phyloP scores from a whole-genome alignment of 2,329 filamentous ascomycete species.

The Colletotrichum sp. region DNA sequence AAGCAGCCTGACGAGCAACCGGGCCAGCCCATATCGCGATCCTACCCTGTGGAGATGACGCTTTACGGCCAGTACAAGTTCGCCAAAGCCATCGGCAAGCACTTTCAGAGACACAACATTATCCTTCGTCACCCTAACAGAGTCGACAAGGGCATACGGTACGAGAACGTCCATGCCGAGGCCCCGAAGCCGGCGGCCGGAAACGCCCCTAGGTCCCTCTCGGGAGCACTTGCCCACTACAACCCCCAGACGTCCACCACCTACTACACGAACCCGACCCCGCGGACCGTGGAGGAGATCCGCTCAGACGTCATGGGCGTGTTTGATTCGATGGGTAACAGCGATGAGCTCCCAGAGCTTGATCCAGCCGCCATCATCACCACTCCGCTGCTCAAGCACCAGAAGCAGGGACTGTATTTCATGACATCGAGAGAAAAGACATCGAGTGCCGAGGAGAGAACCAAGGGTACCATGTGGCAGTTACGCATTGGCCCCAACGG shows the following conservation, averaged over 20 bases:
- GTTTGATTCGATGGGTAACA: constrained; percentile 82
- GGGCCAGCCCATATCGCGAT: constrained; percentile 65
- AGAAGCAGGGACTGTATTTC: constrained; percentile 89
- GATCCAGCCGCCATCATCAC: constrained; percentile 67
- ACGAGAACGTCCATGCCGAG: constrained; percentile 78
- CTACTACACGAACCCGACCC: constrained; percentile 33
- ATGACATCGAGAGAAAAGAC: constrained; percentile 78
- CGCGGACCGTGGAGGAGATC: constrained; percentile 83
- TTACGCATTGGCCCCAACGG: constrained; percentile 55
- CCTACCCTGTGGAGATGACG: constrained; percentile 72
- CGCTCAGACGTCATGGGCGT: constrained; percentile 83
- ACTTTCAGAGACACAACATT: constrained; percentile 69
- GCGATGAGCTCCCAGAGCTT: constrained; percentile 76
- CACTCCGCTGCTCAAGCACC: constrained; percentile 79
- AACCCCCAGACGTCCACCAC: constrained; percentile 12
- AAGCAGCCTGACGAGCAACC: constrained; percentile 68
- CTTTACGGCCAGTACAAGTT: constrained; percentile 78
- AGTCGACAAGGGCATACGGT: constrained; percentile 70
- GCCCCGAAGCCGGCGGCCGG: constrained; percentile 41
- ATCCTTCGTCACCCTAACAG: constrained; percentile 58
- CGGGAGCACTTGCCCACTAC: constrained; percentile 13
- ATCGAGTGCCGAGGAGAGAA: constrained; percentile 61
- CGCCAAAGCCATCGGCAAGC: constrained; percentile 68
- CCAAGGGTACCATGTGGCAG: constrained; percentile 81
- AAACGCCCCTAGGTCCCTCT: constrained; percentile 31